Conservation (phyloP, 305 asterid species). For the Fraxinus albicans region DNA sequence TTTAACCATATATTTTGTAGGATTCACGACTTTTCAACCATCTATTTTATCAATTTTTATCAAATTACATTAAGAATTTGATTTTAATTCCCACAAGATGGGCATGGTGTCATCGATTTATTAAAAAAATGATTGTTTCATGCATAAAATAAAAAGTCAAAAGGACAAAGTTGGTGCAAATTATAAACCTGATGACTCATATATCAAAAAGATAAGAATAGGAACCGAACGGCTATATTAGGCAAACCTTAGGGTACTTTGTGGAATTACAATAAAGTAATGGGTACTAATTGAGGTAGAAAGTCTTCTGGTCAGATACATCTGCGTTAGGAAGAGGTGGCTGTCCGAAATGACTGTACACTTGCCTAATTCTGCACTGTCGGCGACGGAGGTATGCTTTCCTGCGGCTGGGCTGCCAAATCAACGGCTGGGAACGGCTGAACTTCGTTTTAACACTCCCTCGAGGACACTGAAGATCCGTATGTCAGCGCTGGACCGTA, state of each 20-base stretch:
- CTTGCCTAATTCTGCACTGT: conserved; percentile 39
- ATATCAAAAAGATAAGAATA: not conserved
- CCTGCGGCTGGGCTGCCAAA: conserved; percentile 26
- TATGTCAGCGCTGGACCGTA: conserved; percentile 46
- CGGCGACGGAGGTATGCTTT: conserved; percentile 36
- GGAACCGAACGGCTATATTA: not conserved
- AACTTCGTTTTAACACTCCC: conserved; percentile 30
- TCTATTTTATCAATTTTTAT: not conserved
- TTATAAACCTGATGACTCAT: not conserved
- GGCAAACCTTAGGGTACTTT: not conserved
- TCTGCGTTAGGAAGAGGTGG: conserved; percentile 18
- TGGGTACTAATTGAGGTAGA: not conserved
- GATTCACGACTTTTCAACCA: not conserved
- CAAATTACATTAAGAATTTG: not conserved
- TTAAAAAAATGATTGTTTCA: not conserved
- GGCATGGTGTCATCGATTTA: not conserved
- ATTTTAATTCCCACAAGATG: not conserved
- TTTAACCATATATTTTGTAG: not conserved
- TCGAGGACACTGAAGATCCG: conserved; percentile 38
- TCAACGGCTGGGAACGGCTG: conserved; percentile 21
- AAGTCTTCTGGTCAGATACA: not conserved
- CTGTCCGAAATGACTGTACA: conserved; percentile 48
- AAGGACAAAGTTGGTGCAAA: not conserved
- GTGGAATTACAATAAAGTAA: not conserved
- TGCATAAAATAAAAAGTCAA: not conserved